Evolutionary conservation across 202 grass and related monocot species (phyloP).

Genomic region (Panicum hallii): DNA sequence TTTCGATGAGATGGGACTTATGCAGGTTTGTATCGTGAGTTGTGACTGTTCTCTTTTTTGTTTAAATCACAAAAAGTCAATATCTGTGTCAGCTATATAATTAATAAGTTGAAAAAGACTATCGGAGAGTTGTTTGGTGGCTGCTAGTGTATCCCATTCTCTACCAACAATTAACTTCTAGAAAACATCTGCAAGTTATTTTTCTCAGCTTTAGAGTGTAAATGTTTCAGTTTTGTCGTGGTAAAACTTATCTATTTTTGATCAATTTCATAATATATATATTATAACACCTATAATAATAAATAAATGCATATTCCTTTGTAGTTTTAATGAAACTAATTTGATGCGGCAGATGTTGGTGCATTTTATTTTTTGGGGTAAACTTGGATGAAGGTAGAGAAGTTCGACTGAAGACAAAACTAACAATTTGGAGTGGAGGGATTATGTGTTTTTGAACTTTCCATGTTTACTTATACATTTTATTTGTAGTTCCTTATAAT

Average conservation of each 20-base stretch:
- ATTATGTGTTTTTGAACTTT: not conserved
- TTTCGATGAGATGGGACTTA: not conserved
- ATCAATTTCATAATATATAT: no score
- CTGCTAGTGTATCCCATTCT: not conserved
- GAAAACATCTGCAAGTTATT: not conserved
- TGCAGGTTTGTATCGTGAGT: not conserved
- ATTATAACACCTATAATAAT: not conserved
- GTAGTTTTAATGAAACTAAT: not conserved
- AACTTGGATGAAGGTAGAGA: not conserved
- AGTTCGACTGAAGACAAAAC: not conserved
- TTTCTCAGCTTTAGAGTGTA: not conserved
- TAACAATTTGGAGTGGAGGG: not conserved
- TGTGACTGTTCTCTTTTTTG: not conserved
- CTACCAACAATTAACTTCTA: not conserved
- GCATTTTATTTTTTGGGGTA: not conserved
- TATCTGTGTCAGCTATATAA: not conserved
- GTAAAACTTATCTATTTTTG: no score
- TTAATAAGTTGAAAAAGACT: not conserved
- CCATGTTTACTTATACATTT: not conserved
- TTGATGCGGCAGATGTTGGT: not conserved
- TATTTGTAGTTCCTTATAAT: not conserved
- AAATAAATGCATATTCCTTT: not conserved
- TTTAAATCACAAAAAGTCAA: not conserved
- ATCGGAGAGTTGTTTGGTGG: not conserved
- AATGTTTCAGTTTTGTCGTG: not conserved